These are phyloP conservation scores for Phaeomoniella chlamydospora DNA, from an alignment of 2,329 filamentous ascomycete genomes.

Conservation along the genomic window DNA sequence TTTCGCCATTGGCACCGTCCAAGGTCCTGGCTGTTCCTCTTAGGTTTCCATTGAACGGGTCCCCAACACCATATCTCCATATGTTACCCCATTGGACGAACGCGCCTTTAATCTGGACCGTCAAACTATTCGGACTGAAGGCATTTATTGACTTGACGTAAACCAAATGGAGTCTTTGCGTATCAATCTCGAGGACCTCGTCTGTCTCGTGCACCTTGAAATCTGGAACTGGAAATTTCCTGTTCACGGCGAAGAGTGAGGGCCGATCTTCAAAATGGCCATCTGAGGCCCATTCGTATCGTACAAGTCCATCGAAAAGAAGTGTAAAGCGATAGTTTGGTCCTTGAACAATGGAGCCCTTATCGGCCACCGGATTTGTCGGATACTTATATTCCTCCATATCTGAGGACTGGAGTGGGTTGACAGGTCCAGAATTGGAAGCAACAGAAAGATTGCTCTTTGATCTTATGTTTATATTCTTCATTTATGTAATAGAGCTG, in stretches of 20 bases:
- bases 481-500: too few species aligned
- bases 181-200: conserved; percentile 39
- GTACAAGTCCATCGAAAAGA: conserved; percentile 39
- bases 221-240: conserved; percentile 31
- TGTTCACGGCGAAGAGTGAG: conserved; percentile 46
- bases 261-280: conserved; percentile 47
- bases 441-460: too few species aligned
- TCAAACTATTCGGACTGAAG: conserved; percentile 38
- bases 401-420: too few species aligned
- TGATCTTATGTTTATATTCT: too few species aligned
- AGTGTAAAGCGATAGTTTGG: conserved; percentile 45
- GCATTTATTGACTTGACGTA: conserved; percentile 38
- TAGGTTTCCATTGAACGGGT: conserved; percentile 19
- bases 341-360: conserved; percentile 30
- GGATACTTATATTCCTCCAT: conserved; percentile 26
- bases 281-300: conserved; percentile 49
- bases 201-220: conserved; percentile 34
- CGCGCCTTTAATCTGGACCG: conserved; percentile 26
- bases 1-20: conserved; percentile 37
- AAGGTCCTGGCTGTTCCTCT: conserved; percentile 39
- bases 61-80: conserved; percentile 39
- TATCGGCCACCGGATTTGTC: conserved; percentile 27
- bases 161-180: conserved; percentile 37
- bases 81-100: conserved; percentile 22
- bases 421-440: too few species aligned